A percentile compares a stretch with the other conserved stretches of the same genome.
phyloP scores from a whole-genome alignment of 192 early-diverging fungal species.

The Coemansia sp. region DNA sequence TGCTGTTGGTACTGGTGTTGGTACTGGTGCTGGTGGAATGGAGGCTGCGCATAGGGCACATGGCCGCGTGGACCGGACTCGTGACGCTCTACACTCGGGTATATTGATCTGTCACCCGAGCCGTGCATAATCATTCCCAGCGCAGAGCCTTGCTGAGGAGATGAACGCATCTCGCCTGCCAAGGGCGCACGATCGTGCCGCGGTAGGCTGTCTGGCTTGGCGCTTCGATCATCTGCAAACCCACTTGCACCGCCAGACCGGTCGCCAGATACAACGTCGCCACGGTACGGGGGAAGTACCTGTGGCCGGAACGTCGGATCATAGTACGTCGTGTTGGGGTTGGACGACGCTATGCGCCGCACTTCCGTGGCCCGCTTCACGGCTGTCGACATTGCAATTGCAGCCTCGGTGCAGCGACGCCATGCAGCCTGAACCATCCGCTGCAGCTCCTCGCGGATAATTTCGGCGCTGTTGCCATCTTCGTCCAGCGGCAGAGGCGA shows the following conservation, averaged over 20 bases:
- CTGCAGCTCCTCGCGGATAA: slow-evolving; percentile 46
- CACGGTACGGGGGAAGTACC: slow-evolving; percentile 40
- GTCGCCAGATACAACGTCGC: slow-evolving; percentile 22
- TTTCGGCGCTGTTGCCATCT: slow-evolving; percentile 38
- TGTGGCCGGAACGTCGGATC: slow-evolving; percentile 49
- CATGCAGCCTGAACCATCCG: slow-evolving; percentile 46
- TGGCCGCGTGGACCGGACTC: slow-evolving; percentile 3
- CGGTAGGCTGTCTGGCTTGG: neutral
- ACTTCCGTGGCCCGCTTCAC: slow-evolving; percentile 30
- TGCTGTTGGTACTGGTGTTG: too few relatives aligned
- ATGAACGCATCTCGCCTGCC: slow-evolving; percentile 18
- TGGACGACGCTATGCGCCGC: slow-evolving; percentile 27
- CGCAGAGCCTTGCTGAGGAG: slow-evolving; percentile 15
- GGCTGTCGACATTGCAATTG: slow-evolving; percentile 40
- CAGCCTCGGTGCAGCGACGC: slow-evolving; percentile 48
- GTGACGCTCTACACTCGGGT: slow-evolving; percentile 9
- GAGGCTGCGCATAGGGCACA: slow-evolving; percentile 9
- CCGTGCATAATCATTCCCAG: slow-evolving; percentile 3
- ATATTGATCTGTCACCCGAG: slow-evolving; percentile 10
- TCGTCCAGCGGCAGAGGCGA: slow-evolving; percentile 32
- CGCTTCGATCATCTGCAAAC: slow-evolving; percentile 2
- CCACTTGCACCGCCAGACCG: neutral
- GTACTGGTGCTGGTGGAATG: slow-evolving; percentile 7
- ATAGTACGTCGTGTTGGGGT: slow-evolving; percentile 30
- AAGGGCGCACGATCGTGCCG: slow-evolving; percentile 9